phyloP scores from a whole-genome alignment of 345 rosid genomes.

The Cochlearia excelsa region DNA sequence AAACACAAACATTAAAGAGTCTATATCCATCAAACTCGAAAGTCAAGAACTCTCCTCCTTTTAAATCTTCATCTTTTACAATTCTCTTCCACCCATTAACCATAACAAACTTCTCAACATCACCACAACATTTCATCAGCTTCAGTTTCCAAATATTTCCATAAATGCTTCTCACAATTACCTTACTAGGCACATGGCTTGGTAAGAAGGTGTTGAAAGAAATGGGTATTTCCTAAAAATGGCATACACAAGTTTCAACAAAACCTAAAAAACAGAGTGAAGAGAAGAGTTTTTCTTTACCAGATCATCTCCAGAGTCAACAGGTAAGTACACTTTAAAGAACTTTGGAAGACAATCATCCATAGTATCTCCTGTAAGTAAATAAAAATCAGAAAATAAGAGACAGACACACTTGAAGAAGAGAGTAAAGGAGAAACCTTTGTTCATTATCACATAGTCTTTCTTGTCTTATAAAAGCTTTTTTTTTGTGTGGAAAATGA shows the following conservation, averaged over 20 bases:
- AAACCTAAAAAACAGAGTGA: slow-evolving; percentile 16
- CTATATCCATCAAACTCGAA: slow-evolving; percentile 29
- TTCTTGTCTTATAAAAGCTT: background rate
- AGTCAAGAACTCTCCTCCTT: slow-evolving; percentile 27
- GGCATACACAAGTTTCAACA: slow-evolving; percentile 2
- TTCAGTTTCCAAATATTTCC: slow-evolving; percentile 20
- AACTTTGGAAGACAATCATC: slow-evolving; percentile 28
- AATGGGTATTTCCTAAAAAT: slow-evolving; percentile 22
- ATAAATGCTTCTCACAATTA: slow-evolving; percentile 24
- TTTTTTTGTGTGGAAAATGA: slow-evolving; percentile 1
- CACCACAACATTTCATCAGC: slow-evolving; percentile 9
- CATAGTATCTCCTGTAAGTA: background rate
- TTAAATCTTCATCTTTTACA: slow-evolving; percentile 12
- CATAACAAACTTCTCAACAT: slow-evolving; percentile 5
- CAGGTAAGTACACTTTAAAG: slow-evolving; percentile 32
- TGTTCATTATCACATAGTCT: slow-evolving; percentile 21
- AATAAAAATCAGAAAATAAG: background rate
- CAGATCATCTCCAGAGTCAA: slow-evolving; percentile 27
- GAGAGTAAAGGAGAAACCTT: slow-evolving; percentile 20
- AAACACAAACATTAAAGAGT: slow-evolving; percentile 23
- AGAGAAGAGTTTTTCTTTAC: slow-evolving; percentile 9
- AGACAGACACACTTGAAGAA: background rate
- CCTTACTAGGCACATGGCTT: slow-evolving; percentile 2
- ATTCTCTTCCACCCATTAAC: slow-evolving; percentile 26
- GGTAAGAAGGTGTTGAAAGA: slow-evolving; percentile 21